Percentiles rank a stretch among this genome's conserved stretches.
Conservation (phyloP, 2,329 filamentous ascomycete genomes). For the Ophiostoma angusticollis region DNA sequence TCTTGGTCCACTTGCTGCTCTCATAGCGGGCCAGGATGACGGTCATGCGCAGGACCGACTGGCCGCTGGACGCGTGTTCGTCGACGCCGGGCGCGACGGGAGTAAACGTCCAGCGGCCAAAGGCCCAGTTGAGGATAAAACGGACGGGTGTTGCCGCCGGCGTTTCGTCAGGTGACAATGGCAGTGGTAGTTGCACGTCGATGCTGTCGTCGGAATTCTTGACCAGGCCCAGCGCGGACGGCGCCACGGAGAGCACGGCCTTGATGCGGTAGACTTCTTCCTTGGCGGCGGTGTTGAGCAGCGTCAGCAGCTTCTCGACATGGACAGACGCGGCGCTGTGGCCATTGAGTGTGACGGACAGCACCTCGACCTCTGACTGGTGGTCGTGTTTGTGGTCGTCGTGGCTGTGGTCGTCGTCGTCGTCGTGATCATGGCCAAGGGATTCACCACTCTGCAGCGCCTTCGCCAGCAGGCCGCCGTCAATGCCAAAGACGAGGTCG, state of each 20-base stretch:
- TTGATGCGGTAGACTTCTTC: conserved; percentile 97
- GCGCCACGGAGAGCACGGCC: conserved; percentile 41
- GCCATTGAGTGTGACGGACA: conserved; percentile 60
- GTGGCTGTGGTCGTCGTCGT: conserved; percentile 23
- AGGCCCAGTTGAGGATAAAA: conserved; percentile 97
- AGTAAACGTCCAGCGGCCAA: conserved; percentile 89
- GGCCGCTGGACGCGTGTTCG: conserved; percentile 43
- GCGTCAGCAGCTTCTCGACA: conserved; percentile 47
- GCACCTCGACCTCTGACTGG: conserved; percentile 85
- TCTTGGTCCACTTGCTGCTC: conserved; percentile 65
- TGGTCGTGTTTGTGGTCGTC: conserved; percentile 32
- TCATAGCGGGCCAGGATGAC: conserved; percentile 63
- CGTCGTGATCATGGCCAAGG: too few species aligned
- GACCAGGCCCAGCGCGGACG: conserved; percentile 28
- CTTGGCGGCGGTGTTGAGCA: conserved; percentile 66
- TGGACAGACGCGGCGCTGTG: conserved; percentile 27
- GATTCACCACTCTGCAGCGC: conserved; percentile 31
- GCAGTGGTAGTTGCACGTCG: too few species aligned
- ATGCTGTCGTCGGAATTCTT: conserved; percentile 30
- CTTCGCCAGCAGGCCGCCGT: conserved; percentile 49
- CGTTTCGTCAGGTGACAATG: too few species aligned
- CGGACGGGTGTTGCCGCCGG: conserved; percentile 25
- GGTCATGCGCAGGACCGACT: conserved; percentile 53
- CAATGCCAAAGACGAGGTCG: conserved; percentile 74
- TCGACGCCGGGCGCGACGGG: conserved; percentile 28